A percentile compares a stretch with the other conserved stretches of the same genome.
Evolutionary conservation across 352 stramenopile genomes (phyloP).

Genomic region (Pythium grandisporangium): DNA sequence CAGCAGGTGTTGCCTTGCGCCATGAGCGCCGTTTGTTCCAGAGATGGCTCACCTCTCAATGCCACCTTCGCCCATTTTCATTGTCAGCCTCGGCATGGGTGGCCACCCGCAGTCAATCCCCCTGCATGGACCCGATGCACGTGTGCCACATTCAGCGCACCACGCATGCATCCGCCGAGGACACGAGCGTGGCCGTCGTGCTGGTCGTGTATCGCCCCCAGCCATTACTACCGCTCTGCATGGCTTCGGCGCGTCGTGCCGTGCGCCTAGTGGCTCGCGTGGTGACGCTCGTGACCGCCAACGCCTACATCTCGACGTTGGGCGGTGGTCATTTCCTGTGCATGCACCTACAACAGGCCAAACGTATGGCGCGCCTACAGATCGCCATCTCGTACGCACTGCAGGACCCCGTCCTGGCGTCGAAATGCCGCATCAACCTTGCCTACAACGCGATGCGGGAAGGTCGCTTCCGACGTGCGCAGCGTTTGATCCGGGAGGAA

Average conservation of each 20-base stretch:
- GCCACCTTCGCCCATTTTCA: background rate
- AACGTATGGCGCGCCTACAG: slow-evolving; percentile 66
- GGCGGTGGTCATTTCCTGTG: slow-evolving; percentile 76
- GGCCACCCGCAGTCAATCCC: too few relatives aligned
- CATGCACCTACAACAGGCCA: slow-evolving; percentile 57
- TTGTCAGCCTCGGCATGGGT: background rate
- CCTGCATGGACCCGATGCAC: background rate
- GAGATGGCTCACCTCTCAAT: background rate
- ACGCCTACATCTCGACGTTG: slow-evolving; percentile 80
- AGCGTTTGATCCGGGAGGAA: slow-evolving; percentile 40
- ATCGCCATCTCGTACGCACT: slow-evolving; percentile 70
- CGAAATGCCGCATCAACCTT: slow-evolving; percentile 76
- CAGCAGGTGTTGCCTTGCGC: background rate
- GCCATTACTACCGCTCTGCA: slow-evolving; percentile 40
- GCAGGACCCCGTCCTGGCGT: slow-evolving; percentile 63
- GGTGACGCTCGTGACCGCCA: slow-evolving; percentile 67
- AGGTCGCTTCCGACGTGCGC: slow-evolving; percentile 49
- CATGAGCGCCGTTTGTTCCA: background rate
- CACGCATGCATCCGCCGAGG: background rate
- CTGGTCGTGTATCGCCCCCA: slow-evolving; percentile 39
- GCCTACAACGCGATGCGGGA: slow-evolving; percentile 72
- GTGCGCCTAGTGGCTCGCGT: slow-evolving; percentile 60
- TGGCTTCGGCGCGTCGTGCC: slow-evolving; percentile 50
- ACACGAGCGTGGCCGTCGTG: slow-evolving; percentile 2
- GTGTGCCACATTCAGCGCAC: slow-evolving; percentile 1